Conservation (phyloP, 2,329 filamentous ascomycete genomes). For the Tolypocladium nubicola region DNA sequence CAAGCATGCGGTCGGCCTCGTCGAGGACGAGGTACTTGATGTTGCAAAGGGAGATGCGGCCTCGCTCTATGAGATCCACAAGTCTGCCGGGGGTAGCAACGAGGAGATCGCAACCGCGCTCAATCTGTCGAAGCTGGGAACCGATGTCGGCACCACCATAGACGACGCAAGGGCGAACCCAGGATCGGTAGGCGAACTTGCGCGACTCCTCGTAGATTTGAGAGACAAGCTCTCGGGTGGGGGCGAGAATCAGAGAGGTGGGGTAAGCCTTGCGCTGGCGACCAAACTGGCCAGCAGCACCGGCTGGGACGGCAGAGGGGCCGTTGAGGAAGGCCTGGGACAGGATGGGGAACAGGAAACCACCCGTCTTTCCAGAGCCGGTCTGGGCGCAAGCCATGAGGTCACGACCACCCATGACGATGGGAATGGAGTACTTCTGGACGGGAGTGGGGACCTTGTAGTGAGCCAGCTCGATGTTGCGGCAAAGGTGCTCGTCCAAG, state of each 20-base stretch:
- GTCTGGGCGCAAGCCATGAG: slow-evolving; percentile 99
- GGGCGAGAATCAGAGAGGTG: slow-evolving; percentile 88
- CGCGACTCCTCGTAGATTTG: slow-evolving; percentile 97
- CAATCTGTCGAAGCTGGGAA: slow-evolving; percentile 94
- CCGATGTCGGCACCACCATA: slow-evolving; percentile 99
- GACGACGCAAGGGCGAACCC: slow-evolving; percentile 96
- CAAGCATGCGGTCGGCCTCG: slow-evolving; percentile 99
- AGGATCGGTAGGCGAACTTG: slow-evolving; percentile 98
- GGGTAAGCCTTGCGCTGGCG: slow-evolving; percentile 97
- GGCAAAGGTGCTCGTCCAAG: slow-evolving; percentile 83
- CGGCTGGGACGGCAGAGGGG: slow-evolving; percentile 58
- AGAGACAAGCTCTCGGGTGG: slow-evolving; percentile 95
- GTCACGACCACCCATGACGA: slow-evolving; percentile 95
- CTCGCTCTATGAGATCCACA: slow-evolving; percentile 96
- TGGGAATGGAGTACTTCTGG: slow-evolving; percentile 98
- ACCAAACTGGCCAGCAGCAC: slow-evolving; percentile 62
- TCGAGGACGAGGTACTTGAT: slow-evolving; percentile 99
- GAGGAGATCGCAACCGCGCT: slow-evolving; percentile 91
- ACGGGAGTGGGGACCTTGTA: slow-evolving; percentile 96
- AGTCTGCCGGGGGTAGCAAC: slow-evolving; percentile 96
- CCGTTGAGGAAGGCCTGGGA: slow-evolving; percentile 94
- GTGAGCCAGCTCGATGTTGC: slow-evolving; percentile 86
- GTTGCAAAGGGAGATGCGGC: slow-evolving; percentile 92
- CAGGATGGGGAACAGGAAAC: slow-evolving; percentile 97
- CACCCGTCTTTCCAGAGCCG: slow-evolving; percentile 98